Conservation (phyloP, 2,329 filamentous ascomycete species). For the Biscogniauxia sp. region DNA sequence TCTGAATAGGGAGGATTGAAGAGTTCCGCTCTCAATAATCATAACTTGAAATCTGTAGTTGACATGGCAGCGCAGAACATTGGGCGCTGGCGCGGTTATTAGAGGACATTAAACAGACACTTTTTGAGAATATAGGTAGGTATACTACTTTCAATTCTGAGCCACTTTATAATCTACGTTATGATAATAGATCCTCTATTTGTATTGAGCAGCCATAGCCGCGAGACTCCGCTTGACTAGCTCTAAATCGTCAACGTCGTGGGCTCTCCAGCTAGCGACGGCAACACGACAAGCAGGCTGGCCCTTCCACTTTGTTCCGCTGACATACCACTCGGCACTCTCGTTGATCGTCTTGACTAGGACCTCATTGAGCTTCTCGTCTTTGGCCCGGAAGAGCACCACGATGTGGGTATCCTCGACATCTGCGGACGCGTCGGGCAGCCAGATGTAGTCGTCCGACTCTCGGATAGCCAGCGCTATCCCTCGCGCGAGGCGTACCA, state of each 20-base stretch:
- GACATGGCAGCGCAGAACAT: no score
- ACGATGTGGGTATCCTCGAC: constrained; percentile 62
- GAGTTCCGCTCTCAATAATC: no score
- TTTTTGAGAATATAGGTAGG: no score
- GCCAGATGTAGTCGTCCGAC: constrained; percentile 37
- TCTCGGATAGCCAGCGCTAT: constrained; percentile 63
- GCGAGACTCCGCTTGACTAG: constrained; percentile 64
- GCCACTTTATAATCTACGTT: not conserved
- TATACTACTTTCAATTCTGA: no score
- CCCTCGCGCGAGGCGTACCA: constrained; percentile 67
- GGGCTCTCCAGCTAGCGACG: constrained; percentile 79
- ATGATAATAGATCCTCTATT: not conserved
- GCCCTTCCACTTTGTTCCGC: constrained; percentile 75
- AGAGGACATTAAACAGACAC: no score
- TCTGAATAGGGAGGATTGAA: no score
- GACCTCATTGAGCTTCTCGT: constrained; percentile 59
- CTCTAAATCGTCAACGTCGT: constrained; percentile 63
- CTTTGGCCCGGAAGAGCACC: constrained; percentile 73
- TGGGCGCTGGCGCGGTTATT: no score
- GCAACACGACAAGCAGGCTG: constrained; percentile 76
- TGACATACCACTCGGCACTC: constrained; percentile 75
- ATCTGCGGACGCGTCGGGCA: constrained; percentile 35
- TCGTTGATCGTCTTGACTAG: constrained; percentile 73
- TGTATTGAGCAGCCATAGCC: constrained; percentile 38
- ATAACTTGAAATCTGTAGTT: no score